Evolutionary conservation across 225 moss, liverwort and hornwort species (phyloP).

Genomic region (Polytrichum formosum): DNA sequence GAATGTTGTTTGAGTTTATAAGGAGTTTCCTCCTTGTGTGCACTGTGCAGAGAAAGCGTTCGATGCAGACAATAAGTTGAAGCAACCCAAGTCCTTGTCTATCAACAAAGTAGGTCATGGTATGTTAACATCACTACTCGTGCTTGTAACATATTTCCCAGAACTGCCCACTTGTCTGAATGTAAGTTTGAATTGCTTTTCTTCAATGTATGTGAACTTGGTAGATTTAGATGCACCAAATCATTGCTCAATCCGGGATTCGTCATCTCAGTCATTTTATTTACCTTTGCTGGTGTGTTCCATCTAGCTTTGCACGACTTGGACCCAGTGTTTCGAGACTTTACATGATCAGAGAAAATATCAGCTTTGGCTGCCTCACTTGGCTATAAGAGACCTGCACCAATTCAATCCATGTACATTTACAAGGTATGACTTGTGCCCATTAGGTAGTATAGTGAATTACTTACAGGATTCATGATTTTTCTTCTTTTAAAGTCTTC

Average conservation of each 20-base stretch:
- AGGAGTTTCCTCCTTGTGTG: not conserved
- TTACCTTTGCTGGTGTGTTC: slow-evolving; percentile 9
- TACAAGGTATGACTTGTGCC: slow-evolving; percentile 63
- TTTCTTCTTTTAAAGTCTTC: not conserved
- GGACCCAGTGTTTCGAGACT: slow-evolving; percentile 81
- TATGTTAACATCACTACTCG: slow-evolving; percentile 17
- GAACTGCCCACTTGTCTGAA: too few species aligned
- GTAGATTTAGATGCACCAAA: too few species aligned
- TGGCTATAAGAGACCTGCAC: slow-evolving; percentile 73
- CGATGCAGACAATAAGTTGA: slow-evolving; percentile 66
- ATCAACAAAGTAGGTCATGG: slow-evolving; percentile 99
- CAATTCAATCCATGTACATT: slow-evolving; percentile 96
- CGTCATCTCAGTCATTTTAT: not conserved
- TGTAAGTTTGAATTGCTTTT: too few species aligned
- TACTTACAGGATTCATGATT: too few species aligned
- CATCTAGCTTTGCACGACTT: slow-evolving; percentile 85
- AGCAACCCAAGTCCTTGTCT: slow-evolving; percentile 77
- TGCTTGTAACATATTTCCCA: too few species aligned
- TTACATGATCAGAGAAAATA: slow-evolving; percentile 82
- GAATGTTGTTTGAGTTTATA: not conserved
- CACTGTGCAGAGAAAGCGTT: slow-evolving; percentile 73
- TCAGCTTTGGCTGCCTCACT: slow-evolving; percentile 67
- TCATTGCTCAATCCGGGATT: too few species aligned
- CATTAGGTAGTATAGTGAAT: too few species aligned
- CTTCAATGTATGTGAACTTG: too few species aligned